phyloP scores from a whole-genome alignment of 169 alveolate genomes.

The Nephromyces sp. region DNA sequence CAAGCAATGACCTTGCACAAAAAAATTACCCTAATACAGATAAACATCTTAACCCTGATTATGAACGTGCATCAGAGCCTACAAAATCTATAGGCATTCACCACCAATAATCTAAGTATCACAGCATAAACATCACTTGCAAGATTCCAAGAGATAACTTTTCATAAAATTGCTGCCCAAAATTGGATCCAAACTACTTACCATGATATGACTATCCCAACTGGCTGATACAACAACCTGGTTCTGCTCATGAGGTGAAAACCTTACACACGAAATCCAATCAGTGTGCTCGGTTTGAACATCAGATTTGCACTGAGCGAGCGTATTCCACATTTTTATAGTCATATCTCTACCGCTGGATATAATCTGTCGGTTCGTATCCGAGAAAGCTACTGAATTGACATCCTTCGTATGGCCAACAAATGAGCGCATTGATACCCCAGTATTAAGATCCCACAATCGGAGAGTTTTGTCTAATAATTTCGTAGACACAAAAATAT shows the following conservation, averaged over 20 bases:
- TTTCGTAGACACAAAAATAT: no score
- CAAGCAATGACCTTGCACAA: no score
- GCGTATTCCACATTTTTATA: conserved; percentile 92
- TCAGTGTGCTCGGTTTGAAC: conserved; percentile 85
- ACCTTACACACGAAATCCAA: conserved; percentile 93
- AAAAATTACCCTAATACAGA: no score
- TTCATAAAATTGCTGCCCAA: no score
- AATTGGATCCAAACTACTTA: conserved; percentile 38
- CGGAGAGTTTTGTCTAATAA: conserved; percentile 76
- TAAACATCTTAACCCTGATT: no score
- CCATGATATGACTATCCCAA: conserved; percentile 92
- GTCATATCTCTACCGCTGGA: conserved; percentile 93
- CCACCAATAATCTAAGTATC: no score
- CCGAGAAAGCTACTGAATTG: conserved; percentile 90
- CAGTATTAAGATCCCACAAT: conserved; percentile 82
- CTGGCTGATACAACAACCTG: conserved; percentile 90
- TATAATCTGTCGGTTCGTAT: conserved; percentile 94
- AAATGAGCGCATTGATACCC: conserved; percentile 78
- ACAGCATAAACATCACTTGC: no score
- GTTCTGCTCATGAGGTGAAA: conserved; percentile 86
- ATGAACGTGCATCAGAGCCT: no score
- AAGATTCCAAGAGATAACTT: no score
- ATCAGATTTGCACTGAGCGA: conserved; percentile 92
- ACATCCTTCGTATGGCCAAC: conserved; percentile 86
- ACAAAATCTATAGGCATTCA: no score